A percentile compares a stretch with the other conserved stretches of the same genome.
Evolutionary conservation across 1,284 basidiomycete genomes (phyloP).

Genomic region (Butyriboletus appendiculatus): DNA sequence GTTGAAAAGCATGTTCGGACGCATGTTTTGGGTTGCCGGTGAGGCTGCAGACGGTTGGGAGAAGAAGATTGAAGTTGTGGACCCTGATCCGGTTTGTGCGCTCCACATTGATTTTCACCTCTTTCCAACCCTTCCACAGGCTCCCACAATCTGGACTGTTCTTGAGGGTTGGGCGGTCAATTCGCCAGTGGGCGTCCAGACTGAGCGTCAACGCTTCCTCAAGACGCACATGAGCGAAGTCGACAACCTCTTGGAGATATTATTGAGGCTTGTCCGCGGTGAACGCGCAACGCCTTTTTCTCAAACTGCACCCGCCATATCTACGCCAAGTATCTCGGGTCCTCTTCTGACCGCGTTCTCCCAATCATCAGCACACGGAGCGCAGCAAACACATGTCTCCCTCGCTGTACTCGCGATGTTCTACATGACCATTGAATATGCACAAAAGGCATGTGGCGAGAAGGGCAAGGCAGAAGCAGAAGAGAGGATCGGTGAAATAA

Average conservation of each 20-base stretch:
- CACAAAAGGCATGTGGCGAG: constrained; percentile 66
- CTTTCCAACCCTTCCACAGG: constrained; percentile 45
- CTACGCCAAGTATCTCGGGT: constrained; percentile 59
- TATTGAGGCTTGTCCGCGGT: constrained; percentile 86
- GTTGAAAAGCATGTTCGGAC: constrained; percentile 85
- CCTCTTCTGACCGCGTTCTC: constrained; percentile 69
- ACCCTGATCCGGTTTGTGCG: constrained; percentile 88
- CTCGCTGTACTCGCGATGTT: constrained; percentile 91
- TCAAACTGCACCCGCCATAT: constrained; percentile 57
- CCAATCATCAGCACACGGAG: constrained; percentile 74
- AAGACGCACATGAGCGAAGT: constrained; percentile 82
- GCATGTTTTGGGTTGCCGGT: constrained; percentile 77
- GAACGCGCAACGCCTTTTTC: constrained; percentile 77
- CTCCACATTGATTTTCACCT: constrained; percentile 18
- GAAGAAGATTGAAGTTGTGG: constrained; percentile 87
- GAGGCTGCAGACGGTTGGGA: constrained; percentile 84
- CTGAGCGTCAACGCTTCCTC: constrained; percentile 84
- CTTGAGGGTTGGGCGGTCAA: constrained; percentile 86
- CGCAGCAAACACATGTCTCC: constrained; percentile 91
- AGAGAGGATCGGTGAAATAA: constrained; percentile 84
- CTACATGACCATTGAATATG: constrained; percentile 80
- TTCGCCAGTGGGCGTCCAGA: constrained; percentile 72
- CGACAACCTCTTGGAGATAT: constrained; percentile 88
- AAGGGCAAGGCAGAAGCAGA: constrained; percentile 72
- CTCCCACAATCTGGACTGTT: constrained; percentile 88